A percentile compares a stretch with the other conserved stretches of the same genome.
phyloP scores from a whole-genome alignment of 23 red algal species.

The Gracilariopsis chorda region DNA sequence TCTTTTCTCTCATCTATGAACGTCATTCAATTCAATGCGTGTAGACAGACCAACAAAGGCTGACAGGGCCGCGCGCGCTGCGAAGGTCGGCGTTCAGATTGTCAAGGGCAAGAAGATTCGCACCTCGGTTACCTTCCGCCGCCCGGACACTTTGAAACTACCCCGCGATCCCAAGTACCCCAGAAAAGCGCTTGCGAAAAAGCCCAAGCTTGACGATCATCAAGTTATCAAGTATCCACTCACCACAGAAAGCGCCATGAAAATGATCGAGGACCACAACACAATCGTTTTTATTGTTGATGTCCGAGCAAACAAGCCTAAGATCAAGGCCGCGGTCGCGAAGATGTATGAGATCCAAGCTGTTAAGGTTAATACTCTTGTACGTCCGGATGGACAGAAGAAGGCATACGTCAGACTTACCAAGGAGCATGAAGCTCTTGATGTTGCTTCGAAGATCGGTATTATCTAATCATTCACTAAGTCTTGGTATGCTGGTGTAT shows the following conservation, averaged over 20 bases:
- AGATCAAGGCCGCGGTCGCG: constrained; percentile 84
- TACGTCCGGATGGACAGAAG: constrained; percentile 96
- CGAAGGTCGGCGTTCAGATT: constrained; percentile 56
- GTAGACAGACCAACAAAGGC: constrained; percentile 12
- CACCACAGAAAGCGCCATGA: constrained; percentile 98
- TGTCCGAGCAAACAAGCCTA: constrained; percentile 88
- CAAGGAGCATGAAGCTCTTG: constrained; percentile 86
- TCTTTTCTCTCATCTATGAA: too few species aligned
- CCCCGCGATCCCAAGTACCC: constrained; percentile 91
- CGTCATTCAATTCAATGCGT: not conserved
- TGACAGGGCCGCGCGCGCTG: constrained; percentile 43
- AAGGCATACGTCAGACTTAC: constrained; percentile 97
- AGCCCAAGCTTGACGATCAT: constrained; percentile 87
- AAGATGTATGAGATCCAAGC: constrained; percentile 95
- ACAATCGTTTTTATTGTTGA: constrained; percentile 99
- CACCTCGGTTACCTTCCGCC: constrained; percentile 74
- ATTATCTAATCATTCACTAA: constrained; percentile 73
- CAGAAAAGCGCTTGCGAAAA: constrained; percentile 65
- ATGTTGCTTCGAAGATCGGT: constrained; percentile 94
- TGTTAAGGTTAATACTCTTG: constrained; percentile 93
- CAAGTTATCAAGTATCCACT: constrained; percentile 92
- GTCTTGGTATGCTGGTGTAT: too few species aligned
- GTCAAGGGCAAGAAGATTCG: constrained; percentile 69
- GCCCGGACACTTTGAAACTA: constrained; percentile 85
- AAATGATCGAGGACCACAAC: constrained; percentile 99